A percentile compares a stretch with the other conserved stretches of the same genome.
phyloP scores from a whole-genome alignment of 208 protist species.

The Crithidia fasciculata region DNA sequence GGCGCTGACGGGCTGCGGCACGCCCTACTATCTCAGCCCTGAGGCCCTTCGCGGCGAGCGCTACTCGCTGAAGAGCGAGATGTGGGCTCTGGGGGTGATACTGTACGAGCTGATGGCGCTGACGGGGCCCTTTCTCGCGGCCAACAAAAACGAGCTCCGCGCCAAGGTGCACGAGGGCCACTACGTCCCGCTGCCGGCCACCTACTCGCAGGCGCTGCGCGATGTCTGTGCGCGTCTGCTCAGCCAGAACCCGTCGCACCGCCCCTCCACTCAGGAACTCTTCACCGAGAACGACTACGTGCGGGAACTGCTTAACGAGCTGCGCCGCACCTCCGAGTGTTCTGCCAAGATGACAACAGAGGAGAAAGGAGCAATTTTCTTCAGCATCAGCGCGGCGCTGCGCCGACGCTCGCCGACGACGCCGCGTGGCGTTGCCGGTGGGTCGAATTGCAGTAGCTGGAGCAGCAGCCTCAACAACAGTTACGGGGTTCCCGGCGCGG shows the following conservation, averaged over 20 bases:
- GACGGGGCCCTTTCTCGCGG: slow-evolving; percentile 66
- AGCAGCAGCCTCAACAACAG: slow-evolving; percentile 11
- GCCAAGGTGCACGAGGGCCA: slow-evolving; percentile 8
- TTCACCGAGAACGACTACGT: slow-evolving; percentile 35
- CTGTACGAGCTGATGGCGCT: slow-evolving; percentile 80
- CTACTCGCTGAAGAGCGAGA: slow-evolving; percentile 90
- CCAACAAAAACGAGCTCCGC: slow-evolving; percentile 26
- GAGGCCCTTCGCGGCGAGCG: slow-evolving; percentile 85
- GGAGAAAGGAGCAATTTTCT: slow-evolving; percentile 27
- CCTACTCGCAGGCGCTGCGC: slow-evolving; percentile 20
- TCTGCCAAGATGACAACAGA: slow-evolving; percentile 31
- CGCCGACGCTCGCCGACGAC: slow-evolving; percentile 12
- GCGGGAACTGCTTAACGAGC: slow-evolving; percentile 28
- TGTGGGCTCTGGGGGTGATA: slow-evolving; percentile 84
- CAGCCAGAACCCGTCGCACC: slow-evolving; percentile 10
- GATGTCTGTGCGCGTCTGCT: slow-evolving; percentile 24
- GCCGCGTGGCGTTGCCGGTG: neutral
- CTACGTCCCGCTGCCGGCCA: slow-evolving; percentile 5
- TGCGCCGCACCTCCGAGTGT: slow-evolving; percentile 35
- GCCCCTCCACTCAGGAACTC: slow-evolving; percentile 27
- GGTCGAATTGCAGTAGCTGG: slow-evolving; percentile 8
- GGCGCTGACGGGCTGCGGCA: slow-evolving; percentile 64
- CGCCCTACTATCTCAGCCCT: slow-evolving; percentile 90
- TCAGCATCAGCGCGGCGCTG: slow-evolving; percentile 29
- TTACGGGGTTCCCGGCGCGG: neutral